Evolutionary conservation across 129 eudicot genomes (phyloP).

Genomic region (Lactuca sativa): DNA sequence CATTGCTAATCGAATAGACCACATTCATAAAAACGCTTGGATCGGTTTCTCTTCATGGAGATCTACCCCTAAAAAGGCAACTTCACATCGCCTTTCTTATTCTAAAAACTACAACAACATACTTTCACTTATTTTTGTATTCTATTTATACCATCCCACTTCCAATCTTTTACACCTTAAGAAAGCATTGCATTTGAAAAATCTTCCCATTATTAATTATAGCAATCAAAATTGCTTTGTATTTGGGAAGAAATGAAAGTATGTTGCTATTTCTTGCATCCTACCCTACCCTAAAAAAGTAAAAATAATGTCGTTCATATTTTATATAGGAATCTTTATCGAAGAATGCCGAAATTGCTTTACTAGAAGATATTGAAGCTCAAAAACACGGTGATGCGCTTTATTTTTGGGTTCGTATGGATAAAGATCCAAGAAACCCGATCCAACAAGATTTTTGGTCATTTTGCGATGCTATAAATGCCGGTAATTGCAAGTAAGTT

Average conservation of each 20-base stretch:
- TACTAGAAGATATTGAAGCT: slow-evolving; percentile 69
- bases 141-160: no score
- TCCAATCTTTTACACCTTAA: no score
- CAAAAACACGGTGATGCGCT: slow-evolving; percentile 80
- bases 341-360: slow-evolving; percentile 56
- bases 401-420: slow-evolving; percentile 92
- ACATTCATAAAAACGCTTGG: slow-evolving; percentile 90
- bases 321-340: slow-evolving; percentile 68
- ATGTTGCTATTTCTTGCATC: no score
- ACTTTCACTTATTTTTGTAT: background rate
- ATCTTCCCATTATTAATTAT: no score
- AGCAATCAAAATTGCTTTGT: no score
- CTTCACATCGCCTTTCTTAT: slow-evolving; percentile 3
- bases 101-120: background rate
- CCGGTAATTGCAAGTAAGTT: slow-evolving; percentile 98
- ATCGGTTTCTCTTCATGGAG: slow-evolving; percentile 98
- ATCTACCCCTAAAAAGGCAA: slow-evolving; percentile 75
- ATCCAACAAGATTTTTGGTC: slow-evolving; percentile 83
- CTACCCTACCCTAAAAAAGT: no score
- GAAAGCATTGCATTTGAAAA: no score
- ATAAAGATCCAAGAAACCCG: slow-evolving; percentile 74
- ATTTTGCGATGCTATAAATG: slow-evolving; percentile 93
- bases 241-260: no score
- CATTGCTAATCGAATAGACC: slow-evolving; percentile 79
- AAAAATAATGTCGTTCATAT: no score